Percentiles rank a stretch among this genome's conserved stretches.
Conservation (phyloP, 345 rosid species). For the Corymbia maculata region DNA sequence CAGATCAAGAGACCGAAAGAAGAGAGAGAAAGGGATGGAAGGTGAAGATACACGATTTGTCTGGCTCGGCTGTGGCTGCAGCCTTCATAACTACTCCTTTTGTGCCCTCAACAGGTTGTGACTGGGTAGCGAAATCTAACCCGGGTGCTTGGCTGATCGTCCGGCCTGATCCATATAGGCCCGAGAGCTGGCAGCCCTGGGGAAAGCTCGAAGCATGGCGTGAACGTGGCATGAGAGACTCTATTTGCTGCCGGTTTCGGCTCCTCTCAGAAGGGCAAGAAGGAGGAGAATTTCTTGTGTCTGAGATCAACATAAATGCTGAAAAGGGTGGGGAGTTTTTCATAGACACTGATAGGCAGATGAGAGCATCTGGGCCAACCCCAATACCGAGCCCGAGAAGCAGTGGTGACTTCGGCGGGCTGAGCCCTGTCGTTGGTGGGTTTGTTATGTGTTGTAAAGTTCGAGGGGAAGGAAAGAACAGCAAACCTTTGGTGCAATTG, state of each 20-base stretch:
- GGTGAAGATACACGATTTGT: conserved; percentile 95
- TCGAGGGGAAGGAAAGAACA: conserved; percentile 85
- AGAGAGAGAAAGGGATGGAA: conserved; percentile 97
- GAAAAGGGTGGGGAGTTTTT: conserved; percentile 93
- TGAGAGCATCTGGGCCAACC: conserved; percentile 40
- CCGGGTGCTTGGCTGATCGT: conserved; percentile 97
- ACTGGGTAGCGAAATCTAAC: conserved; percentile 95
- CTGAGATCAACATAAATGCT: conserved; percentile 69
- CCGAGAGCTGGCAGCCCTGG: conserved; percentile 98
- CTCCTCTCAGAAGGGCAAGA: conserved; percentile 73
- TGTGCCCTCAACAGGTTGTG: conserved; percentile 93
- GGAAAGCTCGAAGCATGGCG: conserved; percentile 98
- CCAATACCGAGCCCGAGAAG: conserved; percentile 90
- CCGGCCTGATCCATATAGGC: conserved; percentile 65
- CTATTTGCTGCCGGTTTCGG: conserved; percentile 79
- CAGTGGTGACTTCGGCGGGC: conserved; percentile 76
- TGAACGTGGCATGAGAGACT: conserved; percentile 86
- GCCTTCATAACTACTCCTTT: conserved; percentile 98
- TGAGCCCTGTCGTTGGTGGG: conserved; percentile 51
- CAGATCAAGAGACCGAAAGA: conserved; percentile 54
- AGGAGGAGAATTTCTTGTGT: conserved; percentile 71
- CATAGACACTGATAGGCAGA: conserved; percentile 72
- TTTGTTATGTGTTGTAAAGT: conserved; percentile 92
- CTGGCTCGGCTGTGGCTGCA: conserved; percentile 93
- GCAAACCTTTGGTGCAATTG: conserved; percentile 76